Evolutionary conservation across 352 stramenopile species (phyloP), one percentile per base, ranked within the genome.

Genomic region (Pythium aristosporum): DNA sequence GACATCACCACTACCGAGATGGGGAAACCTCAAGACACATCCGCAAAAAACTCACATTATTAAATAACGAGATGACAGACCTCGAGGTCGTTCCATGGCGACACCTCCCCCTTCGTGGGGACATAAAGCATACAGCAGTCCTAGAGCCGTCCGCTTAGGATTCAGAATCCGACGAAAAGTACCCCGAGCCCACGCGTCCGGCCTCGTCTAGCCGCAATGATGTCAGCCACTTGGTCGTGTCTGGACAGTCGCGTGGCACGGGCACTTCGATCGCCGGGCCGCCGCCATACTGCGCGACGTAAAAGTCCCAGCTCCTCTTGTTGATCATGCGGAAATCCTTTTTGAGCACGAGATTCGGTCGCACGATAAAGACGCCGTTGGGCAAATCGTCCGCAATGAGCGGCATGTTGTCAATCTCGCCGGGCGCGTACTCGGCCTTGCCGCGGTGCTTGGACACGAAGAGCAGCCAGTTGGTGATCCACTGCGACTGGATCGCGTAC

Each of bases 281-380:
- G 7, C 83, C 83, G 54, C 80, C 79, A 61, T 92, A 92, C n/a
- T 83, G 65, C 13, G 75, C 71, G 48, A 86, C 72, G 64, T 92
- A 92, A 48, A 76, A 88, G 21, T 90, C 80, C 83, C 83, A 92
- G 65, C 79, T 92, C 50, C 73, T 73, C 65, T 82, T 82, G 79
- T 92, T 92, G 69, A 92, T 90, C 72, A 92, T 76, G 30, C 83
- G 79, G 47, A 89, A 92, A 59, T 92, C 73, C 59, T 76, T 79
- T 72, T 92, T 92, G 55, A 92, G 86, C 11, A 62, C 56, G 30
- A 90, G 68, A 15, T 74, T 67, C 5, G 54, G 53, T 15, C 80
- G 84, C n/a, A 92, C 76, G 63, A 87, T 75, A 58, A 92, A 87
- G 32, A 78, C 86, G 34, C 83, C 83, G 47, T 90, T 50, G 48